Evolutionary conservation across 1,139 yeast genomes (phyloP), one percentile per base, ranked within the genome.

Genomic region (Candida glucosophila): DNA sequence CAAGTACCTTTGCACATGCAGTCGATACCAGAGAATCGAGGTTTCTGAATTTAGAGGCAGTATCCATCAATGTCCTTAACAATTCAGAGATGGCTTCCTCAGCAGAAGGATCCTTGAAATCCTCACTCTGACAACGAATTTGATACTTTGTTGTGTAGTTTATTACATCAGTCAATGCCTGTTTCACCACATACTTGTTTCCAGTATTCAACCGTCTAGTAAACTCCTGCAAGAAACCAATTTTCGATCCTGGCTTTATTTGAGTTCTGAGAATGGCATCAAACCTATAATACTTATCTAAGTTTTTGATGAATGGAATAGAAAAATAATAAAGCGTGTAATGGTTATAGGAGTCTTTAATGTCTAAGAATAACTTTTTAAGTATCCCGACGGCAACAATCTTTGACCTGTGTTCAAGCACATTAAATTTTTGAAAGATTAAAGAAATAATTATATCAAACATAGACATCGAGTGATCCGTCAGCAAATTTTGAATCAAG

Each of bases 141-240:
- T 73, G 77, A 32, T 66, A 63, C 7, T 57, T 53, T 5, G 58
- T 47, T 15, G 79, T 55, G 38, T 68, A 74, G 16, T 59, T 56
- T 12, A 63, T 56, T 20, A 86, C 58, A 43, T 86, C 96, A 29
- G 65, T 65, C 14, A 90, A 54, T 0, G 85, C 86, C 43, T 85
- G 95, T 25, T 71, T 65, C 0, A 85, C 85, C 5, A 88, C 85
- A 53, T 77, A 77, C 26, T 69, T 69, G 47, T 86, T 88, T 31
- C 78, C 81, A 14, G 79, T 75, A 23, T 60, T 58, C 28, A 80
- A 59, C 24, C 92, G 55, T 31, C 72, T 52, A 0, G 71, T 60
- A 28, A 76, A 65, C 35, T 73, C 79, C 11, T 55, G 58, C 19
- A 76, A 53, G 29, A 47, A 52, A 24, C 39, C 54, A 25, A 46